Evolutionary conservation across 768 basidiomycete genomes (phyloP).

Genomic region (Mycena polygramma): DNA sequence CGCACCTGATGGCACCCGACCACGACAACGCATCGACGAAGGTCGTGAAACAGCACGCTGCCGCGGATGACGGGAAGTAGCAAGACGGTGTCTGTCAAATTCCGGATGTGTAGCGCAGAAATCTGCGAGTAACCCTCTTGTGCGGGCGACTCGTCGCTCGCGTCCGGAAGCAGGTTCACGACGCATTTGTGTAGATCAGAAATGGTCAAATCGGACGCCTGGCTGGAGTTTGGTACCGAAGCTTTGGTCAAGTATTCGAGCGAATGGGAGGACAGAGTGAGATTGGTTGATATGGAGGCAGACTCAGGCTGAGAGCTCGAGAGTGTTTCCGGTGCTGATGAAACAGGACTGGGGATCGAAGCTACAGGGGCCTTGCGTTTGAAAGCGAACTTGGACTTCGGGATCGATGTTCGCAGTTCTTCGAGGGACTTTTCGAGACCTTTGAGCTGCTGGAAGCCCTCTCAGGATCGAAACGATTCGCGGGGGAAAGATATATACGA

Average conservation of each 20-base stretch:
- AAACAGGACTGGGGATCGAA: constrained; percentile 27
- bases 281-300: constrained; percentile 46
- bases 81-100: constrained; percentile 71
- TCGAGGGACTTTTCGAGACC: constrained; percentile 69
- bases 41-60: constrained; percentile 78
- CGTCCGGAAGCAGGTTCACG: constrained; percentile 68
- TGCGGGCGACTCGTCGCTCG: constrained; percentile 8
- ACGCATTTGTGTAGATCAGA: constrained; percentile 77
- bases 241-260: constrained; percentile 60
- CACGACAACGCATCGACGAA: constrained; percentile 73
- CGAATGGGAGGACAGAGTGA: constrained; percentile 60
- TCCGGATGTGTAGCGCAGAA: constrained; percentile 75
- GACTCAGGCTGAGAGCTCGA: neutral
- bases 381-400: constrained; percentile 78
- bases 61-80: constrained; percentile 76
- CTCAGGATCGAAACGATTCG: constrained; percentile 31
- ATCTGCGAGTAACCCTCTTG: constrained; percentile 42
- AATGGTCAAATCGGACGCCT: constrained; percentile 69
- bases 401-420: constrained; percentile 57
- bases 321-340: constrained; percentile 14
- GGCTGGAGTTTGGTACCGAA: constrained; percentile 53
- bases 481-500: constrained; percentile 41
- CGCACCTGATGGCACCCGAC: constrained; percentile 87
- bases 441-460: constrained; percentile 70
- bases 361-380: constrained; percentile 56